These are phyloP conservation scores for Trichoderma reesei DNA, from an alignment of 495 filamentous ascomycete species.

Conservation along the genomic window DNA sequence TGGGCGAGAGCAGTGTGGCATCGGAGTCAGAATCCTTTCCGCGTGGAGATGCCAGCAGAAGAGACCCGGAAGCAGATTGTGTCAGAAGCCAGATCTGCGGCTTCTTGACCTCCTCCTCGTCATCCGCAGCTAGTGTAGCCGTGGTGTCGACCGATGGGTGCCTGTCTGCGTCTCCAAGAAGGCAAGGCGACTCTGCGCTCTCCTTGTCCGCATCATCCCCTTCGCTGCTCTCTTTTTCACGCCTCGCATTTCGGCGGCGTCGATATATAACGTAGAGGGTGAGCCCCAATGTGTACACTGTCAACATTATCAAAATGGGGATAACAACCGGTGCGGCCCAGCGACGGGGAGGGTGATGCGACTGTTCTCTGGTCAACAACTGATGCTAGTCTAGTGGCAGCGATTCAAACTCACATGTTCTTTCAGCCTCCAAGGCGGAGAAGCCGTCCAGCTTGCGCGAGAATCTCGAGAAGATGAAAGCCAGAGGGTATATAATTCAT, in stretches of 20 bases:
- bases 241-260: not conserved
- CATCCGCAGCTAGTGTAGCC: not conserved
- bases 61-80: not conserved
- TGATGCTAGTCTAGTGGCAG: not conserved
- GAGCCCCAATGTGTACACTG: not conserved
- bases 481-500: slow-evolving; percentile 8
- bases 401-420: not conserved
- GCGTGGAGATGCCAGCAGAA: not conserved
- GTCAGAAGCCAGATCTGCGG: not conserved
- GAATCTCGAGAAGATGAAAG: not conserved
- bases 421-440: slow-evolving; percentile 1
- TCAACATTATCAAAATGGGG: not conserved
- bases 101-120: not conserved
- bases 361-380: not conserved
- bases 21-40: not conserved
- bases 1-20: not conserved
- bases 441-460: not conserved
- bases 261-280: not conserved
- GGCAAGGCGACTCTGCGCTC: not conserved
- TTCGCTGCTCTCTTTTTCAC: not conserved
- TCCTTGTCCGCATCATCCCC: not conserved
- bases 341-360: not conserved
- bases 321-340: slow-evolving; percentile 5
- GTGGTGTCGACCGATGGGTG: slow-evolving; percentile 1
- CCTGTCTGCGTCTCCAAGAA: not conserved